Evolutionary conservation across 306 rosid genomes (phyloP), one percentile per base, ranked within the genome.

Genomic region (Datisca glomerata): DNA sequence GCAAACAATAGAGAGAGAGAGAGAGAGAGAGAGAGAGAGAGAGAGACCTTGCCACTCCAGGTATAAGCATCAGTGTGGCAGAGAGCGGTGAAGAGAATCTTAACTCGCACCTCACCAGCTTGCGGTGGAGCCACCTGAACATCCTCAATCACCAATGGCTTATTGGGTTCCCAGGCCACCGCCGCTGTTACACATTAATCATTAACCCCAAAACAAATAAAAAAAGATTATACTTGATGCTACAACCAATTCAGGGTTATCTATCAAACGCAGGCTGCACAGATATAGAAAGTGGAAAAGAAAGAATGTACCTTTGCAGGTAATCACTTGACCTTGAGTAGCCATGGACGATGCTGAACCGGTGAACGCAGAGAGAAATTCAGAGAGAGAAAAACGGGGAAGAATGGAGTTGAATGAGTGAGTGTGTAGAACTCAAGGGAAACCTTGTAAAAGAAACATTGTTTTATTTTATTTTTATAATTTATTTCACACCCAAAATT

Each of bases 91-190:
- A 49, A 87, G 50, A 79, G 78, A 61, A 87, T 76, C 67, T 79
- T 60, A 71, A 87, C 22, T 29, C 89, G 78, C 51, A 87, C 94
- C 73, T 87, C 96, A 1, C 94, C 89, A 24, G 78, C 59, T 43
- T 74, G 94, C 19, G 94, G 94, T 18, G 86, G 97, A 60, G 83
- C 93, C 45, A 89, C 97, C 59, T 89, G 71, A 38, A 89, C 89
- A 41, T 89, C 94, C 56, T 83, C 83, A 32, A 89, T 74, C 21
- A 53, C 64, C 69, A 89, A 55, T 18, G 97, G 86, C 53, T 83
- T 89, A 39, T 77, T 79, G 71, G 97, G 83, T 80, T 83, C 97
- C 93, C 86, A 87, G 71, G 93, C 93, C 93, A 87, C 94, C 76
- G 89, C 93, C 22, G 89, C 94, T 86, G 56, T 52, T 47, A 12